Evolutionary conservation across 805 yeast species (phyloP), one percentile per base, ranked within the genome.

Genomic region (Hanseniaspora lindneri): DNA sequence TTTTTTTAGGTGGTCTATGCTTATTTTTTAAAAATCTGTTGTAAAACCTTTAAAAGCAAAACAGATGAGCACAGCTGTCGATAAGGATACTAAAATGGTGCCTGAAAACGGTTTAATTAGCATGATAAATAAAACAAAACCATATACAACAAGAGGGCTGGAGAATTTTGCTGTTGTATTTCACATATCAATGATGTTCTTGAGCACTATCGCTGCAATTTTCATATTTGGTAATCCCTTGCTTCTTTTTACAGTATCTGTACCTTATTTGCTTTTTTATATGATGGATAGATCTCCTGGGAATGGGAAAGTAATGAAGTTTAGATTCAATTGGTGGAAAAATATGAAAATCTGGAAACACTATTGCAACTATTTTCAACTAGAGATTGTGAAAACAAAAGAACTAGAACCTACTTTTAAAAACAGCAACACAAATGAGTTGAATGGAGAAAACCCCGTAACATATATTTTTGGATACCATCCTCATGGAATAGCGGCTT

Each of bases 401-500:
- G 83, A 79, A 14, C 66, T 88, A 47, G 74, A 74, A 53, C 96
- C 96, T 2, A 80, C 95, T 0, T 79, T 79, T 56, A 69, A 75
- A 1, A 3, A 17, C 39, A 44, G 19, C 6, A 27, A 34, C 3
- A 58, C 37, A 64, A 69, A 1, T 58, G 71, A 42, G 65, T 51
- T 53, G 13, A 55, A 76, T 3, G 89, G 86, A 0, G 88, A 85
- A 2, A 67, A 81, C 32, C 49, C 49, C 8, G 16, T 46, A 30
- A 46, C 49, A 9, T 89, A 92, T 62, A 76, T 89, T 2, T 89
- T 89, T 64, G 94, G 96, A 0, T 80, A 85, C 58, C 96, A 88
- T 63, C 98, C 98, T 0, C 98, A 92, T 62, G 98, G 98, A 0
- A 88, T 89, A 14, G 87, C 88, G 11, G 83, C 95, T 1, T 72